Evolutionary conservation across 2,329 filamentous ascomycete species (phyloP), one percentile per base, ranked within the genome.

Genomic region (Colletotrichum chlorophyti): DNA sequence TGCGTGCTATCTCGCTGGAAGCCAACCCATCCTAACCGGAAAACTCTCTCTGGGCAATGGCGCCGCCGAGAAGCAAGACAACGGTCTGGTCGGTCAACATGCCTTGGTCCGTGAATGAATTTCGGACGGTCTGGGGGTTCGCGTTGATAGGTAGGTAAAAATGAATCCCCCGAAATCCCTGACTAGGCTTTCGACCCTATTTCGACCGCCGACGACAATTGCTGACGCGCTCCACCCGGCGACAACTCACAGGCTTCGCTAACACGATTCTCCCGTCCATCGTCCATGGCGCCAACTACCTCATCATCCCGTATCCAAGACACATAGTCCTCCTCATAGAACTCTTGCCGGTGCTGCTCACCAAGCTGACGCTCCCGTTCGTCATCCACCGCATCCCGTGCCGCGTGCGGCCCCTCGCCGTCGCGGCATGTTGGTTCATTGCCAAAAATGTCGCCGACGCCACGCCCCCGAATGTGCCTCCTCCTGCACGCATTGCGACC

Each of bases 391-490:
- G 15, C 40, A 29, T 55, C 0, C 69, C 68, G 6, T 70, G 66
- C 63, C 69, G 66, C 58, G 46, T 66, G 15, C 68, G 70, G 1
- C 66, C 67, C 5, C 46, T 72, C 23, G 50, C 66, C 37, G 53
- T 70, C 1, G 64, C 66, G 12, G 54, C 43, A 26, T 65, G 60
- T 40, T 75, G 72, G 71, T 60, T 69, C 42, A 43, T 70, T 26
- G 64, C 67, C 32, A 65, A 67, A 7, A 37, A 70, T 15, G 38
- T 74, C 34, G 66, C 65, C 9, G 64, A 65, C 6, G 55, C 50
- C 21, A 66, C 70, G 2, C 70, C 72, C 2, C 72, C 73, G 15
- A 73, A 75, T 41, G 71, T 75, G 5, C 58, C 66, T 1, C 69
- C 72, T 7, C 60, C 66, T 1, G 26, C 69, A 4, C 65, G 72